A percentile compares a stretch with the other conserved stretches of the same genome.
Evolutionary conservation across 106 monocot genomes (phyloP).

Genomic region (Triglochin maritima): DNA sequence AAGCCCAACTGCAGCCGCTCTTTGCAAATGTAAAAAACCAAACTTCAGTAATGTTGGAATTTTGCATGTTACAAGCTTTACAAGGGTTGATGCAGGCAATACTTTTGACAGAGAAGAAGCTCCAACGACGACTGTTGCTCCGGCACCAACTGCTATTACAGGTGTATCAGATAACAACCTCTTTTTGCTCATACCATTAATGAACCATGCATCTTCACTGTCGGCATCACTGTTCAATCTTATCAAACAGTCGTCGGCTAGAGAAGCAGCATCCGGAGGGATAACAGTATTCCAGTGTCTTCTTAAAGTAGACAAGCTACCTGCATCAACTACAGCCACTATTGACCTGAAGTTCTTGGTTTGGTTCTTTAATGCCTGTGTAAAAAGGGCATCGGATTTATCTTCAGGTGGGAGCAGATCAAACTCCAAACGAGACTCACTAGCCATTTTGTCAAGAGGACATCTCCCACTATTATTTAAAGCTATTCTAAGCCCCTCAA

Average conservation of each 20-base stretch:
- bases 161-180: conserved; percentile 41
- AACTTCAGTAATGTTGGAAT: conserved; percentile 25
- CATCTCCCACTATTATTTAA: conserved; percentile 38
- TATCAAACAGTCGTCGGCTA: conserved; percentile 29
- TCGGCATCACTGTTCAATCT: conserved; percentile 12
- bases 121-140: conserved; percentile 72
- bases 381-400: conserved; percentile 59
- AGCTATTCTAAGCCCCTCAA: conserved; percentile 63
- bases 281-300: conserved; percentile 72
- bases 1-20: conserved; percentile 43
- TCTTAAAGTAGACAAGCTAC: conserved; percentile 50
- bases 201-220: conserved; percentile 4
- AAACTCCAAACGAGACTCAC: conserved; percentile 27
- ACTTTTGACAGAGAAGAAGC: conserved; percentile 70
- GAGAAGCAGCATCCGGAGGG: conserved; percentile 37
- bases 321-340: conserved; percentile 79
- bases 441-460: conserved; percentile 32
- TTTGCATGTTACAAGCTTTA: conserved; percentile 44
- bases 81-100: conserved; percentile 47
- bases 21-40: conserved; percentile 48
- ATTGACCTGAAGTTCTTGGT: conserved; percentile 53
- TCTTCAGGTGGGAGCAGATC: conserved; percentile 56
- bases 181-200: conserved; percentile 29
- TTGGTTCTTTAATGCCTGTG: conserved; percentile 47
- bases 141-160: conserved; percentile 68